Percentiles rank a stretch among this genome's conserved stretches.
Evolutionary conservation across 2,329 filamentous ascomycete genomes (phyloP).

Genomic region (Fusarium sp.): DNA sequence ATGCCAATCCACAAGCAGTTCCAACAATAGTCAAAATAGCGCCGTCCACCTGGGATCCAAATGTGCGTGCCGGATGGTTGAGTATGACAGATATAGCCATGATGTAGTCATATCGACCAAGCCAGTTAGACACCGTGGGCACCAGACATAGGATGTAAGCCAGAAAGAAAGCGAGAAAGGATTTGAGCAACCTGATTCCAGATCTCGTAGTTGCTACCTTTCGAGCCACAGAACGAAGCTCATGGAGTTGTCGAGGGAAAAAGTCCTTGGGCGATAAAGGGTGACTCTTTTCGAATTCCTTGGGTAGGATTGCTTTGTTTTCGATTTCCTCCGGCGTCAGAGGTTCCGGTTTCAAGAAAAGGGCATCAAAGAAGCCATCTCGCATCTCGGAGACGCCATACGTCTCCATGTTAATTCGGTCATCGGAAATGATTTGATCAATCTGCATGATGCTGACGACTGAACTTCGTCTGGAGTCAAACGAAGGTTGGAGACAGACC

Average conservation of each 20-base stretch:
- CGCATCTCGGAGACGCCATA: constrained; percentile 59
- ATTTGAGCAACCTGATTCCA: constrained; percentile 64
- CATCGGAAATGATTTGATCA: constrained; percentile 49
- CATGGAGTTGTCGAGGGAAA: constrained; percentile 60
- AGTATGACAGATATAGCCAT: constrained; percentile 68
- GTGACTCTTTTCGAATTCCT: constrained; percentile 58
- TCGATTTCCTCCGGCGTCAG: constrained; percentile 54
- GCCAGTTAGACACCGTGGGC: constrained; percentile 59
- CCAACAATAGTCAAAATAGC: constrained; percentile 65
- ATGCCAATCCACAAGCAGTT: constrained; percentile 64
- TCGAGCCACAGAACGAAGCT: constrained; percentile 53
- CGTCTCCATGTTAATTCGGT: constrained; percentile 52
- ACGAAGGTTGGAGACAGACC: constrained; percentile 32
- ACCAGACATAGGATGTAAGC: constrained; percentile 68
- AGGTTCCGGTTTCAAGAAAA: constrained; percentile 58
- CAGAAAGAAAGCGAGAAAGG: constrained; percentile 67
- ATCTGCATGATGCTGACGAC: constrained; percentile 49
- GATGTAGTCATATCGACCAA: constrained; percentile 67
- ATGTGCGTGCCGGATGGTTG: constrained; percentile 67
- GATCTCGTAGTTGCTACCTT: constrained; percentile 61
- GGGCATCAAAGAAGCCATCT: constrained; percentile 62
- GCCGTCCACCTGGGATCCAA: constrained; percentile 70
- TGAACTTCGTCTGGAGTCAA: constrained; percentile 46
- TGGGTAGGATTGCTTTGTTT: constrained; percentile 59
- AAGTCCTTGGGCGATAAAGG: constrained; percentile 61